These are phyloP conservation scores for Rosellinia necatrix DNA, from an alignment of 2,329 filamentous ascomycete species.

Conservation along the genomic window DNA sequence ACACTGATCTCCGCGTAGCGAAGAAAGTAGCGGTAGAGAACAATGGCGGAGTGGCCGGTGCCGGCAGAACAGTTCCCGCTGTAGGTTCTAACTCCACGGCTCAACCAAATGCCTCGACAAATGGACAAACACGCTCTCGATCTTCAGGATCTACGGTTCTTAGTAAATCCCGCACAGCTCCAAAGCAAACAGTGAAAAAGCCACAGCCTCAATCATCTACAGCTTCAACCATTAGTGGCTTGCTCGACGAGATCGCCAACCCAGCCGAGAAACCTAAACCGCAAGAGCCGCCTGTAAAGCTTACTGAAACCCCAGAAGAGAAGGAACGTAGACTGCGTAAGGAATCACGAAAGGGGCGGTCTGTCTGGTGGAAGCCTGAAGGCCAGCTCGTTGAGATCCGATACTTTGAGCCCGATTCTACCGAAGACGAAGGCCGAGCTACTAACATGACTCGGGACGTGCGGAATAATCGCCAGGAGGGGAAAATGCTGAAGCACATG, in stretches of 20 bases:
- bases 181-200: slow-evolving; percentile 50
- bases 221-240: slow-evolving; percentile 57
- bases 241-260: slow-evolving; percentile 57
- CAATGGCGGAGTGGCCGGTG: slow-evolving; percentile 37
- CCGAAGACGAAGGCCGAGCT: slow-evolving; percentile 70
- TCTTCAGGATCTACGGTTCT: slow-evolving; percentile 47
- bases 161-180: slow-evolving; percentile 51
- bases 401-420: slow-evolving; percentile 72
- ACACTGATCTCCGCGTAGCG: slow-evolving; percentile 42
- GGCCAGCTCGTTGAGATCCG: slow-evolving; percentile 68
- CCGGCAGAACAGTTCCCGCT: slow-evolving; percentile 39
- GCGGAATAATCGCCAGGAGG: slow-evolving; percentile 73
- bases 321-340: slow-evolving; percentile 71
- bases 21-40: slow-evolving; percentile 47
- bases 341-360: slow-evolving; percentile 70
- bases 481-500: slow-evolving; percentile 63
- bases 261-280: slow-evolving; percentile 55
- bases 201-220: slow-evolving; percentile 42
- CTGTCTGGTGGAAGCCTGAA: slow-evolving; percentile 73
- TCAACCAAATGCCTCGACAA: slow-evolving; percentile 18
- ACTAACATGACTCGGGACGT: slow-evolving; percentile 73
- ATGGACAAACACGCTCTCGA: slow-evolving; percentile 30
- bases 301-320: slow-evolving; percentile 70
- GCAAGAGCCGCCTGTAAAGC: slow-evolving; percentile 50
- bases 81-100: slow-evolving; percentile 16